A percentile compares a stretch with the other conserved stretches of the same genome.
Evolutionary conservation across 805 yeast genomes (phyloP).

Genomic region (Komagataella pseudopastoris): DNA sequence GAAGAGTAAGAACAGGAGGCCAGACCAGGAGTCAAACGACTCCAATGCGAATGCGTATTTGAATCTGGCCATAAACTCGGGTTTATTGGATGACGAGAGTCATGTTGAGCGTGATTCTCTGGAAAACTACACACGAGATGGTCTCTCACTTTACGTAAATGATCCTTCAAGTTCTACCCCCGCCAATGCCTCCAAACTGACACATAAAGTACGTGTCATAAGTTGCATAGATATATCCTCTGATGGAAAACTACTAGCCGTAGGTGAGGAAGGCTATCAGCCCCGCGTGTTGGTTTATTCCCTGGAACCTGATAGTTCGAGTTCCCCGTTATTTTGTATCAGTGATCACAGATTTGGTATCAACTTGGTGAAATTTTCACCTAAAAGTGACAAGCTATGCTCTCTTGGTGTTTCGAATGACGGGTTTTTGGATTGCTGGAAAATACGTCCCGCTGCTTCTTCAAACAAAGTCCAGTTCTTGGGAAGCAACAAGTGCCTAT

Average conservation of each 20-base stretch:
- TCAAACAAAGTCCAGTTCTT: slow-evolving; percentile 19
- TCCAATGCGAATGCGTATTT: slow-evolving; percentile 16
- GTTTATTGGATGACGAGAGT: slow-evolving; percentile 2
- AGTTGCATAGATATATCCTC: slow-evolving; percentile 48
- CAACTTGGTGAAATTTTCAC: slow-evolving; percentile 38
- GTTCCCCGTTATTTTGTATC: slow-evolving; percentile 37
- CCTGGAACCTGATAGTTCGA: slow-evolving; percentile 31
- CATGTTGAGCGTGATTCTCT: slow-evolving; percentile 4
- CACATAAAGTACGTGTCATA: slow-evolving; percentile 33
- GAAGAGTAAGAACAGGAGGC: slow-evolving; percentile 1
- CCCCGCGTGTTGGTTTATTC: slow-evolving; percentile 54
- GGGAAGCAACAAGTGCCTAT: slow-evolving; percentile 51
- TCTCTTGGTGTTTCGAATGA: slow-evolving; percentile 60
- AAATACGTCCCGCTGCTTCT: slow-evolving; percentile 4
- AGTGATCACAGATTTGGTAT: slow-evolving; percentile 59
- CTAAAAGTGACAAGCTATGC: slow-evolving; percentile 39
- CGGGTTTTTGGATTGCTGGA: slow-evolving; percentile 57
- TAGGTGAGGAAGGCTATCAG: slow-evolving; percentile 60
- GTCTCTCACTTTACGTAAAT: neutral
- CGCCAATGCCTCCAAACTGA: slow-evolving; percentile 6
- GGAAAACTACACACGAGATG: neutral
- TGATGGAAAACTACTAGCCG: slow-evolving; percentile 38
- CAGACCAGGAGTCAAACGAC: neutral
- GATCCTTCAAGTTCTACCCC: neutral
- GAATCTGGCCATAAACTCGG: slow-evolving; percentile 10